Evolutionary conservation across 164 flowering plant species (phyloP), one percentile per base, ranked within the genome.

Genomic region (Pachysandra terminalis): DNA sequence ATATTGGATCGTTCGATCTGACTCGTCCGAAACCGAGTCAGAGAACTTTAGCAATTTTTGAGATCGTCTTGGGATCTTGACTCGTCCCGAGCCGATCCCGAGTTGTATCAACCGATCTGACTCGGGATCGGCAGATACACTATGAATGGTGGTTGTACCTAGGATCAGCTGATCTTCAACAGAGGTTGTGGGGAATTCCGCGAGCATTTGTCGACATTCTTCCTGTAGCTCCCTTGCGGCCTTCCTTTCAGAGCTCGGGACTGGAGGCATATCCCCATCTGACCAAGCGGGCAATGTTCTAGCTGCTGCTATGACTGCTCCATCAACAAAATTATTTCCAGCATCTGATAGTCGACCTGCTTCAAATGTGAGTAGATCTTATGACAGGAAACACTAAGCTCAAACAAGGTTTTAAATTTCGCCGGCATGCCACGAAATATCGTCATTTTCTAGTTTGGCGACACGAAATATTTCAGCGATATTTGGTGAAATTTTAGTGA

Each of bases 241-340:
- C 79, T 81, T 87, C 79, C 88, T 81, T 79, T 91, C 98, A 45
- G 55, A 7, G 63, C 96, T 95, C 61, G 97, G 98, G 22, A 87
- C 61, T 35, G 85, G 81, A 70, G 98, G 98, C 58, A 85, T 69
- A 77, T 90, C 98, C 58, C 96, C 84, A 62, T 91, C 96, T 64
- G 93, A 89, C 98, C 98, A 95, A 66, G 96, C 84, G 14, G 97
- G 97, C 77, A 90, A 66, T 54, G 97, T 84, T 80, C 97, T 81
- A 71, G 96, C 97, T 17, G 98, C 98, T 56, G 96, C 98, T 57
- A 95, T 78, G 40, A 95, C 88, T 6, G 98, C 96, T 68, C 98
- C 98, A 74, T 91, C 96, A 66, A 91, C 86, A 71, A 91, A 95
- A 59, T 71, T 64, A 63, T 84, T 89, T 49, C 80, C 90, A 40